Evolutionary conservation across 768 basidiomycete species (phyloP), one percentile per base, ranked within the genome.

Genomic region (Kondoa malvinella): DNA sequence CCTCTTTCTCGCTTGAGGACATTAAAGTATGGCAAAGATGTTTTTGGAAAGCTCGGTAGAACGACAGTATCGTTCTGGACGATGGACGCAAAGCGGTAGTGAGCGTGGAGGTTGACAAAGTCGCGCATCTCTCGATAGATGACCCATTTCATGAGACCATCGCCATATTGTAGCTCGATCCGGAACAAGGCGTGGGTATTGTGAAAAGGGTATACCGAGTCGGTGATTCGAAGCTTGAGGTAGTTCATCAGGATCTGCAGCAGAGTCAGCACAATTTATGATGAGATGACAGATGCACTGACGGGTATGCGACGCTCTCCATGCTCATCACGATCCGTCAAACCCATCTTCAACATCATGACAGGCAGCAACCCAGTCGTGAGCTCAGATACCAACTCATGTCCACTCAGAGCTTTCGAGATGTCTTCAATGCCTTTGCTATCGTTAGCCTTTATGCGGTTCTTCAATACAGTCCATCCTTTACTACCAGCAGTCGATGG

Each of bases 101-200:
- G 92, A 0, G 86, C 82, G 76, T 96, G 92, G 27, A 99, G 78
- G 29, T 87, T 87, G 59, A 94, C 66, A 74, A 99, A 95, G 76
- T 97, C 94, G 70, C 89, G 85, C 15, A 34, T 21, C n/a, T 33
- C 17, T 21, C 26, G 27, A 77, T 91, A 91, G n/a, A 90, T 82
- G 31, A 95, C 92, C 94, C 95, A 99, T 76, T 79, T 91, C 81
- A 74, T 82, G 85, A 15, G 86, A 86, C 90, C 90, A 71, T 94
- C 92, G 0, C 90, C 94, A 76, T 99, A 97, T 77, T 95, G 71
- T 57, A 75, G 71, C 72, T 92, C 90, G 72, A 92, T 90, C 17
- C 89, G 84, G 76, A 92, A 92, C 1, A 89, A 85, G 2, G 88
- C 84, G 74, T 87, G 87, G 58, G 83, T 79, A 26, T 83, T 81